Conservation (phyloP, 768 basidiomycete genomes). For the Inosperma sp. region DNA sequence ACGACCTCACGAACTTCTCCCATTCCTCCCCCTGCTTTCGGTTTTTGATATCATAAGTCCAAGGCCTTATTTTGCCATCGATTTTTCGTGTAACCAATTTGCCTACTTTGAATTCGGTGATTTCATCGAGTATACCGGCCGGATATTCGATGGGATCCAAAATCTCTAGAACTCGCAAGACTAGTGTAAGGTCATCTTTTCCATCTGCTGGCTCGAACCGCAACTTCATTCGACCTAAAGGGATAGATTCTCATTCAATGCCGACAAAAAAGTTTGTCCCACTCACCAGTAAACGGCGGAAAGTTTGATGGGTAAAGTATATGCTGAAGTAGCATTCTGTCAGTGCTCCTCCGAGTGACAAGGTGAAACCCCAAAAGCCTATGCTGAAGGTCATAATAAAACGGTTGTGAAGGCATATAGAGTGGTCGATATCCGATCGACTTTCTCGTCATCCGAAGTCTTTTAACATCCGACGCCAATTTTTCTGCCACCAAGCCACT, state of each 20-base stretch:
- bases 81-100: background rate
- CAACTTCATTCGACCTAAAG: background rate
- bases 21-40: too few relatives aligned
- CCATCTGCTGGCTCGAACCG: background rate
- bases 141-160: slow-evolving; percentile 3
- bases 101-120: background rate
- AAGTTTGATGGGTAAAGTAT: background rate
- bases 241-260: too few relatives aligned
- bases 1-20: too few relatives aligned
- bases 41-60: too few relatives aligned
- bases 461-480: background rate
- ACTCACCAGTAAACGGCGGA: background rate
- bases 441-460: background rate
- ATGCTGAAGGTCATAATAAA: slow-evolving; percentile 2
- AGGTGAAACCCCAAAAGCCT: background rate
- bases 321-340: background rate
- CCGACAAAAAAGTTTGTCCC: background rate
- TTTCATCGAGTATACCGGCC: background rate
- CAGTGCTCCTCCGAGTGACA: background rate
- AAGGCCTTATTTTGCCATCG: too few relatives aligned
- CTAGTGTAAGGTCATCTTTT: background rate
- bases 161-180: slow-evolving; percentile 1
- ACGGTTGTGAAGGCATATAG: background rate
- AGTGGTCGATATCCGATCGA: background rate
- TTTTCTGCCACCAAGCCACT: background rate